phyloP scores from a whole-genome alignment of 1,284 basidiomycete species.

The Malassezia furfur region DNA sequence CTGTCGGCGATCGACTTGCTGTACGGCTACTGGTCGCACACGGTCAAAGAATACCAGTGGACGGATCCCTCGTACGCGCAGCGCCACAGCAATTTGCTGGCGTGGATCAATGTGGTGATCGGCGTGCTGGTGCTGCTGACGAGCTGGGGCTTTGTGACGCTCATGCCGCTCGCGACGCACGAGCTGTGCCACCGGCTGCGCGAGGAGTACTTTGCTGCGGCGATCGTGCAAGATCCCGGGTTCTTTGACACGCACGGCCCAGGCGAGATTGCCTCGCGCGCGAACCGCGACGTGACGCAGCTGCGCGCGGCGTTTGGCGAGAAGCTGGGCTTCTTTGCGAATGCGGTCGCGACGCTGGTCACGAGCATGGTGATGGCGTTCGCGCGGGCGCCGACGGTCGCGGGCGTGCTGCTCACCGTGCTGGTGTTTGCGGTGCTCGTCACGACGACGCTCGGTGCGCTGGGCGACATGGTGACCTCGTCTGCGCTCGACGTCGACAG shows the following conservation, averaged over 20 bases:
- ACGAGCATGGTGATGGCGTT: constrained; percentile 48
- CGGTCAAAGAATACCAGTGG: neutral
- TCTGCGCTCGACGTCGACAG: constrained; percentile 47
- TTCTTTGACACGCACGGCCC: constrained; percentile 51
- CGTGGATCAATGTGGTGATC: constrained; percentile 48
- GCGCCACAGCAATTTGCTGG: constrained; percentile 31
- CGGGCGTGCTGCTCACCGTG: constrained; percentile 49
- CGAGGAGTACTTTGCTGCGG: constrained; percentile 48
- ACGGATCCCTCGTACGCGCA: constrained; percentile 8
- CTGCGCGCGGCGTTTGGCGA: constrained; percentile 50
- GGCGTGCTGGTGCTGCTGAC: constrained; percentile 39
- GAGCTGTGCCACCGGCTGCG: constrained; percentile 46
- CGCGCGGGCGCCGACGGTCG: constrained; percentile 46
- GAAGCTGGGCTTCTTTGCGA: constrained; percentile 49
- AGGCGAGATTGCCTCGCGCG: constrained; percentile 49
- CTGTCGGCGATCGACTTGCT: constrained; percentile 38
- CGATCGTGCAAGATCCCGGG: constrained; percentile 50
- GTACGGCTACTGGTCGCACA: constrained; percentile 40
- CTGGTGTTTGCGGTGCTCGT: constrained; percentile 47
- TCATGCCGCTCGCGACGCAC: constrained; percentile 45
- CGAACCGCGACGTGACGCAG: constrained; percentile 49
- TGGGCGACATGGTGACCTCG: constrained; percentile 39
- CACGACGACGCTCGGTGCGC: constrained; percentile 42
- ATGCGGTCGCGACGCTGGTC: constrained; percentile 43
- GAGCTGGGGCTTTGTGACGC: constrained; percentile 39